phyloP scores from a whole-genome alignment of 2,329 filamentous ascomycete species.

The Annulohypoxylon truncatum region DNA sequence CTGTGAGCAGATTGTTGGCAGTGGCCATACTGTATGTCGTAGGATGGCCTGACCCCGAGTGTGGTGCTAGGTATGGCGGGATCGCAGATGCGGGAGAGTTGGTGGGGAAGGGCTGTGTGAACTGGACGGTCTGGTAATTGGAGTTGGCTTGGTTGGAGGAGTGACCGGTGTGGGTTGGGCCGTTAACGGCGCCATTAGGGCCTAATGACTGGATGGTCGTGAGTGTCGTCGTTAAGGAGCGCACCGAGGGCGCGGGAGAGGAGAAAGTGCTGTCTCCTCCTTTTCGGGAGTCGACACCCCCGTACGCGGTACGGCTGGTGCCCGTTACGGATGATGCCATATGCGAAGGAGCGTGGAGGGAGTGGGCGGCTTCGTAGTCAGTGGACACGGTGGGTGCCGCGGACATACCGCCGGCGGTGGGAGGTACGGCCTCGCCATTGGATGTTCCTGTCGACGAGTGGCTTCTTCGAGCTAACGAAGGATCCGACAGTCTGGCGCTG shows the following conservation, averaged over 20 bases:
- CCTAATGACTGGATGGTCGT: conserved; percentile 85
- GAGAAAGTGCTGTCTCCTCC: conserved; percentile 83
- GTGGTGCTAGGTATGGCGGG: conserved; percentile 73
- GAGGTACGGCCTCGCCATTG: conserved; percentile 66
- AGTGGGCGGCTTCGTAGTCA: conserved; percentile 79
- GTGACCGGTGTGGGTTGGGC: conserved; percentile 52
- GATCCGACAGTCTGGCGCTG: conserved; percentile 61
- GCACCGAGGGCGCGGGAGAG: conserved; percentile 82
- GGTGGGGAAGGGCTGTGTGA: conserved; percentile 73
- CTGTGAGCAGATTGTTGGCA: conserved; percentile 83
- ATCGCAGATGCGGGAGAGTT: conserved; percentile 76
- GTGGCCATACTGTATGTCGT: conserved; percentile 82
- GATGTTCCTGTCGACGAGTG: conserved; percentile 69
- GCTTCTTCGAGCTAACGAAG: conserved; percentile 67
- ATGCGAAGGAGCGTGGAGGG: conserved; percentile 81
- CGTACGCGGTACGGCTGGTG: conserved; percentile 76
- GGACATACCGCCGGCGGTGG: conserved; percentile 75
- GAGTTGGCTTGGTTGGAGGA: conserved; percentile 58
- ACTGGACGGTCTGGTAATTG: conserved; percentile 66
- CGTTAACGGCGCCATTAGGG: conserved; percentile 61
- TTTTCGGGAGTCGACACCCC: conserved; percentile 73
- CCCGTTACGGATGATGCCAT: conserved; percentile 73
- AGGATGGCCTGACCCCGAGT: conserved; percentile 60
- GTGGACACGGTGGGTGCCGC: conserved; percentile 85
- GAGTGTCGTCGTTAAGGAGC: conserved; percentile 83